phyloP scores from a whole-genome alignment of 352 stramenopile genomes.

The Pythium aquatile region DNA sequence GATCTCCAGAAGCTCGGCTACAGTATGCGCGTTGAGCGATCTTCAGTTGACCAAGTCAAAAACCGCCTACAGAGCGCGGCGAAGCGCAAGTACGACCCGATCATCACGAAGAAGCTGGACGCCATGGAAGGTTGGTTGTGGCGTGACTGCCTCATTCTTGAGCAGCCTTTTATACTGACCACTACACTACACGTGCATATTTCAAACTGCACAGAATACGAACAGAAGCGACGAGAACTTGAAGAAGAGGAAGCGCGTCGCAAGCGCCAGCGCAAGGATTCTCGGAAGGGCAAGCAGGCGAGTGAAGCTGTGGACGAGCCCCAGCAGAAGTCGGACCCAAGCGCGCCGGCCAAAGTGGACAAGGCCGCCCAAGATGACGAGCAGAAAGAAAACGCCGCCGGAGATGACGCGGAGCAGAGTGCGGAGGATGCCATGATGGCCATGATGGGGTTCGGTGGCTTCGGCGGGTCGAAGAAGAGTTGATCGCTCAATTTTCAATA shows the following conservation, averaged over 20 bases:
- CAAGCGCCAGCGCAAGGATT: constrained; percentile 77
- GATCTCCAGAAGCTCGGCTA: constrained; percentile 89
- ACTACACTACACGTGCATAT: not conserved
- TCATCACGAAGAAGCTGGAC: constrained; percentile 81
- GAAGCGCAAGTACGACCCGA: constrained; percentile 83
- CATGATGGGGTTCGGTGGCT: constrained; percentile 91
- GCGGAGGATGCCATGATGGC: constrained; percentile 86
- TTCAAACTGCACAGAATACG: constrained; percentile 52
- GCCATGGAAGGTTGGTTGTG: constrained; percentile 56
- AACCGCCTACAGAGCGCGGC: constrained; percentile 74
- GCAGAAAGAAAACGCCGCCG: constrained; percentile 14
- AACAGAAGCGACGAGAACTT: constrained; percentile 77
- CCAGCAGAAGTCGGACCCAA: constrained; percentile 7
- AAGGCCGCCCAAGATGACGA: constrained; percentile 8
- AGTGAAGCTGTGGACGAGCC: constrained; percentile 1
- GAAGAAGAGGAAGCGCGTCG: constrained; percentile 63
- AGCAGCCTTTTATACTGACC: not conserved
- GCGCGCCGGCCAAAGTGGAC: not conserved
- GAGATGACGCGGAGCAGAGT: not conserved
- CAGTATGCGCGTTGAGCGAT: constrained; percentile 91
- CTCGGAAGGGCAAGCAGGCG: constrained; percentile 69
- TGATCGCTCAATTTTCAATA: constrained; percentile 4
- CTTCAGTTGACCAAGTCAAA: constrained; percentile 85
- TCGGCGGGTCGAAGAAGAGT: constrained; percentile 69
- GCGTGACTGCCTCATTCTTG: not conserved